Evolutionary conservation across 345 rosid species (phyloP).

Genomic region (Moricandia arvensis): DNA sequence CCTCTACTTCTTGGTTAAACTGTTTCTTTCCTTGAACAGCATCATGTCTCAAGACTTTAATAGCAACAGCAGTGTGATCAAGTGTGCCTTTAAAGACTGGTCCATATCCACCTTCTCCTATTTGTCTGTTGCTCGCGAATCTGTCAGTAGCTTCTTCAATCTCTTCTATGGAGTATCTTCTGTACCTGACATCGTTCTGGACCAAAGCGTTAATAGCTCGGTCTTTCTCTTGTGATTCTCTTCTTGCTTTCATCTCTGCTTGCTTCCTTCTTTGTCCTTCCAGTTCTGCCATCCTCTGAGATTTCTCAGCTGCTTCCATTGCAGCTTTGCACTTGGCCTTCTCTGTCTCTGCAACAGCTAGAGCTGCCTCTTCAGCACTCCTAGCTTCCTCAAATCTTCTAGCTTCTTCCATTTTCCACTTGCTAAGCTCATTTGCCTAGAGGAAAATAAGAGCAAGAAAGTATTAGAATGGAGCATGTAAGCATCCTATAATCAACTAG

Average conservation of each 20-base stretch:
- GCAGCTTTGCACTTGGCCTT: constrained; percentile 85
- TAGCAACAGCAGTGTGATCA: constrained; percentile 88
- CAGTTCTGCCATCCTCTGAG: constrained; percentile 65
- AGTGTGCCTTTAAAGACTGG: constrained; percentile 85
- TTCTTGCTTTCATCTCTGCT: constrained; percentile 71
- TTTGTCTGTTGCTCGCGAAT: constrained; percentile 50
- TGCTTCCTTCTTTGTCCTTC: constrained; percentile 66
- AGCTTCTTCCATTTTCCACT: constrained; percentile 69
- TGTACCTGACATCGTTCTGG: constrained; percentile 58
- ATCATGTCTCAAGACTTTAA: constrained; percentile 82
- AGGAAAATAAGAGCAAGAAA: constrained; percentile 1
- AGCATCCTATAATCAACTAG: not conserved
- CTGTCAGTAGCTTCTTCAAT: constrained; percentile 69
- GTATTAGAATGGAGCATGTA: constrained; percentile 9
- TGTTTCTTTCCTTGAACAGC: constrained; percentile 94
- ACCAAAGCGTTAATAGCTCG: constrained; percentile 65
- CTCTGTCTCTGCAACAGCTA: constrained; percentile 80
- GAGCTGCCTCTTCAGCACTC: constrained; percentile 72
- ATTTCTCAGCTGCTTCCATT: constrained; percentile 76
- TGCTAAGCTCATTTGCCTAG: constrained; percentile 75
- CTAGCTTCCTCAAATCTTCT: constrained; percentile 69
- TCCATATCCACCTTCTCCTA: constrained; percentile 97
- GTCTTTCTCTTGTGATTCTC: constrained; percentile 67
- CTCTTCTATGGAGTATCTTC: constrained; percentile 75
- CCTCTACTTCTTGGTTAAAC: constrained; percentile 92